A percentile compares a stretch with the other conserved stretches of the same genome.
Evolutionary conservation across 768 basidiomycete species (phyloP).

Genomic region (Crassisporium funariophilum): DNA sequence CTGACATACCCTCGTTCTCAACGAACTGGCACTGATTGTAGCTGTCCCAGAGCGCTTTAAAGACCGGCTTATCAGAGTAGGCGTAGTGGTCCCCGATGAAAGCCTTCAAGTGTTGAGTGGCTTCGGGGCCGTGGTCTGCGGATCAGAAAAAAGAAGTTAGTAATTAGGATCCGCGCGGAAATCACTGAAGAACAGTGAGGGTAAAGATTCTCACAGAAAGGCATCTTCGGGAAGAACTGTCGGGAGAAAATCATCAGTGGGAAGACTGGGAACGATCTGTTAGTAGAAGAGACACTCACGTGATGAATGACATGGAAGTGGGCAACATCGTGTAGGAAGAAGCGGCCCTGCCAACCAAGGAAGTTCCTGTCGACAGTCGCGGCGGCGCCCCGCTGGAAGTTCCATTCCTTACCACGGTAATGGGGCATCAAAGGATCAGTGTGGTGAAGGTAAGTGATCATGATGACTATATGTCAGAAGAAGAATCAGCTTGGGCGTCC

Average conservation of each 20-base stretch:
- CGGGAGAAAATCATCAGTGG: constrained; percentile 5
- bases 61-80: constrained; percentile 39
- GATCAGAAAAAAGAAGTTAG: background rate
- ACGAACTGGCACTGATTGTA: constrained; percentile 63
- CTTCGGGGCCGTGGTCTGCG: constrained; percentile 52
- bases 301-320: constrained; percentile 69
- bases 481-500: background rate
- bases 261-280: constrained; percentile 1
- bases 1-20: constrained; percentile 48
- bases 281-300: constrained; percentile 30
- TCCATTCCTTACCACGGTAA: constrained; percentile 60
- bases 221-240: constrained; percentile 63
- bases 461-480: constrained; percentile 36
- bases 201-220: constrained; percentile 46
- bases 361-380: constrained; percentile 60
- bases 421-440: constrained; percentile 60
- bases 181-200: background rate
- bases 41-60: constrained; percentile 52
- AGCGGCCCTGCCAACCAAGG: constrained; percentile 65
- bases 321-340: constrained; percentile 68
- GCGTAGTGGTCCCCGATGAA: constrained; percentile 56
- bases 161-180: background rate
- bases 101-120: constrained; percentile 49
- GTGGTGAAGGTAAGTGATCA: constrained; percentile 68
- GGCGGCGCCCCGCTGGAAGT: constrained; percentile 62